phyloP scores from a whole-genome alignment of 1,284 basidiomycete genomes.

The Gymnopus androsaceus region DNA sequence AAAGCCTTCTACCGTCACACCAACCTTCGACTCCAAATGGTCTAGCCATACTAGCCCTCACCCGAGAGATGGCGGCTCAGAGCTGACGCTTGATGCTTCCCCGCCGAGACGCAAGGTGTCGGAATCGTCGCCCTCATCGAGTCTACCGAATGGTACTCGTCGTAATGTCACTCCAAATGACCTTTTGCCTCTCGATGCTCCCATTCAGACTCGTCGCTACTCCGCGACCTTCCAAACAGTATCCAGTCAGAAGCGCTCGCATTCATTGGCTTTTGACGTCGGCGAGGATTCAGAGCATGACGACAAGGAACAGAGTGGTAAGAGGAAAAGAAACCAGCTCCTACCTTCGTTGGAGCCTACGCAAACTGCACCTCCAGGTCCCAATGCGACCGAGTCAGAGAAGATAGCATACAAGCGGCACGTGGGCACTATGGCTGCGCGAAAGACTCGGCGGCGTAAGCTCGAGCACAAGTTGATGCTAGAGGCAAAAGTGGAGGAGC shows the following conservation, averaged over 20 bases:
- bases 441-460: constrained; percentile 63
- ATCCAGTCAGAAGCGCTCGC: not conserved
- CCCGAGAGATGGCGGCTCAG: no score
- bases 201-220: constrained; percentile 62
- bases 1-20: no score
- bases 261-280: not conserved
- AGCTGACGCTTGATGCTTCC: not conserved
- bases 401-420: constrained; percentile 65
- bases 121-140: not conserved
- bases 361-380: not conserved
- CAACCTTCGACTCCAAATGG: not conserved
- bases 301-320: no score
- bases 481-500: constrained; percentile 45
- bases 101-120: not conserved
- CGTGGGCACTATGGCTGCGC: constrained; percentile 67
- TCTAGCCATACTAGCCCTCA: not conserved
- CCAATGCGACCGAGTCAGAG: constrained; percentile 38
- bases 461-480: constrained; percentile 58
- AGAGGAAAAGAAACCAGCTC: not conserved
- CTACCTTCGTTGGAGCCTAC: not conserved
- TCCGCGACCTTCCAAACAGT: constrained; percentile 47
- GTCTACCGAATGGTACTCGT: constrained; percentile 49
- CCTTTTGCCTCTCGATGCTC: constrained; percentile 57
- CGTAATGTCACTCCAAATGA: constrained; percentile 50
- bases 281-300: no score